Conservation (phyloP, 2,329 filamentous ascomycete species). For the Stromatinia cepivora region DNA sequence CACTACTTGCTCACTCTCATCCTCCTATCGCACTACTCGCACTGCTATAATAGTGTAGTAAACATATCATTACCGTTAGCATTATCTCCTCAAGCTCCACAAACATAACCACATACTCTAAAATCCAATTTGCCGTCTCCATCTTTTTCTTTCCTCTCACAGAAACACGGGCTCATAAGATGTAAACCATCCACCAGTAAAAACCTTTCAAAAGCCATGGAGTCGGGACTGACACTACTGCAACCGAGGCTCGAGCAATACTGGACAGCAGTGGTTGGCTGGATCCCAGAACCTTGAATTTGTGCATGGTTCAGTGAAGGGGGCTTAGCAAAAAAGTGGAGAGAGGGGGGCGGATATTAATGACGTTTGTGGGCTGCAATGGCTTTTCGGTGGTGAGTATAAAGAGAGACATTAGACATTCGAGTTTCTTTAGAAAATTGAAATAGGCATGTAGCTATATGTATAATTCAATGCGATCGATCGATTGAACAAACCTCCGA, state of each 20-base stretch:
- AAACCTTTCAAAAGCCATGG: background rate
- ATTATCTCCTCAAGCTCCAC: no score
- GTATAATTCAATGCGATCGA: no score
- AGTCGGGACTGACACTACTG: background rate
- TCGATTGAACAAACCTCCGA: background rate
- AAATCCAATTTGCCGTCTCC: slow-evolving; percentile 9
- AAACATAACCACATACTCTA: background rate
- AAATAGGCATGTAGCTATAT: background rate
- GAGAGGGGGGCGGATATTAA: background rate
- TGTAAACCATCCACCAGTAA: background rate
- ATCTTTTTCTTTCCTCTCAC: background rate
- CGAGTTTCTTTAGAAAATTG: background rate
- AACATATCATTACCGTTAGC: no score
- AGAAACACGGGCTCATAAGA: background rate
- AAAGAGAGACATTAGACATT: slow-evolving; percentile 6
- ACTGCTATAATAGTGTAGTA: no score
- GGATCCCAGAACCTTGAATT: background rate
- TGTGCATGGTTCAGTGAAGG: background rate
- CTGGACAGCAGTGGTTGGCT: background rate
- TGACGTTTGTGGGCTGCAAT: background rate
- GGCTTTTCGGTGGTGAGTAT: background rate
- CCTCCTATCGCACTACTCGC: no score
- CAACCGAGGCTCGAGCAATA: slow-evolving; percentile 6
- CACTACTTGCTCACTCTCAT: background rate
- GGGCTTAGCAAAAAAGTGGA: background rate